A percentile compares a stretch with the other conserved stretches of the same genome.
Conservation (phyloP, 257 asterid genomes). For the Solanum sparsipilum region DNA sequence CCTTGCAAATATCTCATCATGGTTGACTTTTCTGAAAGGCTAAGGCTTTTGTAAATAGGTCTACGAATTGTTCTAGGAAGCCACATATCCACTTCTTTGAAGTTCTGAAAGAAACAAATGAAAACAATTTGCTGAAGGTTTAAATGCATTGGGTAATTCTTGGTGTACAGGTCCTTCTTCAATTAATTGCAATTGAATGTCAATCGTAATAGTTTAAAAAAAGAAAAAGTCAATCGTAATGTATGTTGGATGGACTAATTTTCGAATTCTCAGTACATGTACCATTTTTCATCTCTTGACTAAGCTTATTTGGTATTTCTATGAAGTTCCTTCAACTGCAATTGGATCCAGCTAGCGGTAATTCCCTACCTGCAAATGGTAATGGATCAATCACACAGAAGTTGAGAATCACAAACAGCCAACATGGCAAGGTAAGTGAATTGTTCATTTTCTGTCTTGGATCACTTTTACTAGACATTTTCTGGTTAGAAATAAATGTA, state of each 20-base stretch:
- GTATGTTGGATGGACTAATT: neutral
- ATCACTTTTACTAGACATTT: neutral
- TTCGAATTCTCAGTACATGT: neutral
- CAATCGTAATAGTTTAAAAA: neutral
- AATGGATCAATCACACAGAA: slow-evolving; percentile 65
- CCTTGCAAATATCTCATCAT: neutral
- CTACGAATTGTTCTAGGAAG: neutral
- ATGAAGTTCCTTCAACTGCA: slow-evolving; percentile 90
- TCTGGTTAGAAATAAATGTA: neutral
- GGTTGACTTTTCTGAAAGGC: neutral
- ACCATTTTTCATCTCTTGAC: neutral
- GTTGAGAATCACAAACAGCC: slow-evolving; percentile 71
- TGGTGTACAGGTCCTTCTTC: neutral
- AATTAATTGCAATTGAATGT: neutral
- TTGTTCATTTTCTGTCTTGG: neutral
- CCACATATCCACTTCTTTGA: neutral
- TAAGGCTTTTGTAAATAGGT: neutral
- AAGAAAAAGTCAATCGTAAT: neutral
- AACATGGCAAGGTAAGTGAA: slow-evolving; percentile 75
- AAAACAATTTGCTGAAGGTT: neutral
- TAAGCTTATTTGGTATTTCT: neutral
- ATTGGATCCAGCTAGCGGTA: slow-evolving; percentile 89
- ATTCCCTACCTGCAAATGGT: slow-evolving; percentile 62
- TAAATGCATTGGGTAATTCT: neutral
- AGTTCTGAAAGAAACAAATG: neutral